These are phyloP conservation scores for Sugiyamaella pinicola DNA, from an alignment of 1,139 yeast species.

Conservation along the genomic window DNA sequence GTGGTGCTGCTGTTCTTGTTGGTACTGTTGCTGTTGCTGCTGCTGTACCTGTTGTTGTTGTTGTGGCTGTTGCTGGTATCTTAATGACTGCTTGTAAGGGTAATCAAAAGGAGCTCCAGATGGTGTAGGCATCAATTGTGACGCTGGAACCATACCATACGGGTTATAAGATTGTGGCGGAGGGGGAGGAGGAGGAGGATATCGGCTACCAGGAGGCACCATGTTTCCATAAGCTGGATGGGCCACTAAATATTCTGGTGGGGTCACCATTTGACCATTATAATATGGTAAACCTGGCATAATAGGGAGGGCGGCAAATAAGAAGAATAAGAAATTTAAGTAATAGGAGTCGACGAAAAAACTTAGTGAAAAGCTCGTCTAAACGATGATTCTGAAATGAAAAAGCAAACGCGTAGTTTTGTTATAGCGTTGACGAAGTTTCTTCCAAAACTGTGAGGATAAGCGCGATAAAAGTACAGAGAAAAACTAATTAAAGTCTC, in stretches of 20 bases:
- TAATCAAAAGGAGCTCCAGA: conserved; percentile 13
- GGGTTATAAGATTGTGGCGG: conserved; percentile 19
- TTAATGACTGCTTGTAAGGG: conserved; percentile 15
- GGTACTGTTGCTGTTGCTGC: conserved; percentile 24
- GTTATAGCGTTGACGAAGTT: background rate
- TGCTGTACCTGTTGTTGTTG: conserved; percentile 19
- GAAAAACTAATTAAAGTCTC: conserved; percentile 21
- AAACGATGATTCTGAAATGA: background rate
- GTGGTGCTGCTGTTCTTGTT: conserved; percentile 20
- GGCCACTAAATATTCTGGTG: conserved; percentile 29
- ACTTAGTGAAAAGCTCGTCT: conserved; percentile 37
- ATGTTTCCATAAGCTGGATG: conserved; percentile 18
- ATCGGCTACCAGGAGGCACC: conserved; percentile 1
- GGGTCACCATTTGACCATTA: conserved; percentile 32
- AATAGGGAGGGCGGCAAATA: conserved; percentile 5
- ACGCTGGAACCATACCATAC: conserved; percentile 19
- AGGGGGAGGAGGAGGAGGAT: conserved; percentile 23
- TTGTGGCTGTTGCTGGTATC: conserved; percentile 21
- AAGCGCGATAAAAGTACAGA: background rate
- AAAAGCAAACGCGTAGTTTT: conserved; percentile 7
- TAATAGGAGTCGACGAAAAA: conserved; percentile 22
- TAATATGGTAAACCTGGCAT: conserved; percentile 34
- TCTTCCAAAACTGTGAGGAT: no score
- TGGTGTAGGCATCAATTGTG: conserved; percentile 4
- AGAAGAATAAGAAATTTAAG: background rate